phyloP scores from a whole-genome alignment of 441 rosid genomes.

The Isatis lusitanica region DNA sequence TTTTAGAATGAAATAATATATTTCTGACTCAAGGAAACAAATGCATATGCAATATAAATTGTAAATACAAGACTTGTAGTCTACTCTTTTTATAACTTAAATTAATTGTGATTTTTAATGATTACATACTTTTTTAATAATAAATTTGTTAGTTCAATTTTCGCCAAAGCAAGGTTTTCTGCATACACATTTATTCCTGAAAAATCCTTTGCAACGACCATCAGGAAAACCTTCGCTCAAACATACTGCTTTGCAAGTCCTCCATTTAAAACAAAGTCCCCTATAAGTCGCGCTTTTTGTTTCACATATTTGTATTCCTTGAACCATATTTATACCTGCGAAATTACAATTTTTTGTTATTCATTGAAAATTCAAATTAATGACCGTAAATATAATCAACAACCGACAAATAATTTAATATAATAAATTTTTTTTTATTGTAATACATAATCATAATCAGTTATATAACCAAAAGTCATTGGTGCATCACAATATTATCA shows the following conservation, averaged over 20 bases:
- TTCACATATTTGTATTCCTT: conserved; percentile 19
- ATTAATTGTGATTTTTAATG: background rate
- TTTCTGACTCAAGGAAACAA: background rate
- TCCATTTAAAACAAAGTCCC: background rate
- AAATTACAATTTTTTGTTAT: background rate
- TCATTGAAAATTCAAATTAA: background rate
- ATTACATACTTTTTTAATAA: background rate
- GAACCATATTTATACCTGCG: conserved; percentile 4
- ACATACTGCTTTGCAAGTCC: background rate
- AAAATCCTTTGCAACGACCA: conserved; percentile 10
- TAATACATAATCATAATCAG: no score
- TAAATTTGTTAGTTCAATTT: background rate
- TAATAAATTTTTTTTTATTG: background rate
- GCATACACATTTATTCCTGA: background rate
- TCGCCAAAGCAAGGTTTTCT: background rate
- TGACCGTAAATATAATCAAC: background rate
- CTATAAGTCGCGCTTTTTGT: background rate
- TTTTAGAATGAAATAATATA: background rate
- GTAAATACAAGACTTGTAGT: background rate
- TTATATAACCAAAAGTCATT: no score
- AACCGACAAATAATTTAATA: background rate
- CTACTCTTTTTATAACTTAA: background rate
- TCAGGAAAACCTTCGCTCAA: conserved; percentile 15
- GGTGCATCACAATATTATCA: no score
- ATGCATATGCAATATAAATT: background rate